Percentiles rank a stretch among this genome's conserved stretches.
Evolutionary conservation across 352 stramenopile species (phyloP).

Genomic region (Globisporangium parvum): DNA sequence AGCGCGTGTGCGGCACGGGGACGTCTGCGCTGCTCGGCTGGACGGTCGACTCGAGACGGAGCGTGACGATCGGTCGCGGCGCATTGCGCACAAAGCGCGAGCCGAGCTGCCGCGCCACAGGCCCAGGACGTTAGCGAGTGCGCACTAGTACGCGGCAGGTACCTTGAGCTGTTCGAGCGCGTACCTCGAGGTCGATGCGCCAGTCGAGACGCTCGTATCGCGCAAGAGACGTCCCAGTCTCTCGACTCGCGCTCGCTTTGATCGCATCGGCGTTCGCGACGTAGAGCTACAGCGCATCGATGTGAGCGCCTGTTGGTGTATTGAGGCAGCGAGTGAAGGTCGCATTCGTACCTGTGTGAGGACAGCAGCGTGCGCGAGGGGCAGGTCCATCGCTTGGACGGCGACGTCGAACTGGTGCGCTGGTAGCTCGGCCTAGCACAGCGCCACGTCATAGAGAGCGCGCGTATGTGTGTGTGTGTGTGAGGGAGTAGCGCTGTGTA

Average conservation of each 20-base stretch:
- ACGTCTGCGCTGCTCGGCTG: conserved; percentile 14
- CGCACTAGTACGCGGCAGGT: too few relatives aligned
- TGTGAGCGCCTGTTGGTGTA: not conserved
- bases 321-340: not conserved
- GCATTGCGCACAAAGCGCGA: conserved; percentile 56
- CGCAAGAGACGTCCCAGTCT: conserved; percentile 36
- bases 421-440: conserved; percentile 41
- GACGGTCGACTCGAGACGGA: conserved; percentile 43
- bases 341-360: conserved; percentile 31
- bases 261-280: conserved; percentile 40
- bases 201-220: conserved; percentile 65
- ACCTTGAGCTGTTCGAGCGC: not conserved
- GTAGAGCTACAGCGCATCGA: conserved; percentile 33
- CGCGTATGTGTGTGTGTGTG: too few relatives aligned
- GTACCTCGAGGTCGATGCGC: conserved; percentile 78
- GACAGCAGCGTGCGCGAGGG: conserved; percentile 30
- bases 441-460: not conserved
- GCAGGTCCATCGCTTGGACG: conserved; percentile 41
- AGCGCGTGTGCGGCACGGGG: conserved; percentile 29
- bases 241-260: conserved; percentile 34
- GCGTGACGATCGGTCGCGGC: conserved; percentile 63
- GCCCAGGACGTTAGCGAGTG: not conserved
- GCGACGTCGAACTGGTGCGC: conserved; percentile 32
- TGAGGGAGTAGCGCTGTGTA: too few relatives aligned
- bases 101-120: conserved; percentile 28